phyloP scores from a whole-genome alignment of 306 rosid genomes.

The Parietaria judaica region DNA sequence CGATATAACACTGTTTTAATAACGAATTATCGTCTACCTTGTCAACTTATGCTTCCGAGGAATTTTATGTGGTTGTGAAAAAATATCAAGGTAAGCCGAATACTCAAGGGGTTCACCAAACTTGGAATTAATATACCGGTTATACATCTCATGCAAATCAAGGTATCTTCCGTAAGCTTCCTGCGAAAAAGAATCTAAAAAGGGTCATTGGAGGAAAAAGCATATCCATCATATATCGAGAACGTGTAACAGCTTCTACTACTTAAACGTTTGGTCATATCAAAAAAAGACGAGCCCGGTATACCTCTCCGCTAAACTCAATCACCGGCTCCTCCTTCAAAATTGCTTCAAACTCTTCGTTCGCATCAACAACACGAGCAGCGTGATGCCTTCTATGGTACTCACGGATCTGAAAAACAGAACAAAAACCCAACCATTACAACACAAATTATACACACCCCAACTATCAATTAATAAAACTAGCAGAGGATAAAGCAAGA shows the following conservation, averaged over 20 bases:
- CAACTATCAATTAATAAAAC: background rate
- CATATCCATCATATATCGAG: background rate
- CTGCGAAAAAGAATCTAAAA: slow-evolving; percentile 30
- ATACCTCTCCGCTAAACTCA: slow-evolving; percentile 97
- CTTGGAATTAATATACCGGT: slow-evolving; percentile 75
- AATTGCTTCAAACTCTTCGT: slow-evolving; percentile 57
- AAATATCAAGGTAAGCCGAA: slow-evolving; percentile 72
- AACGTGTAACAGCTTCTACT: background rate
- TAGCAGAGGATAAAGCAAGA: background rate
- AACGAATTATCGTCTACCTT: slow-evolving; percentile 31
- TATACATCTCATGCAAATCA: slow-evolving; percentile 75
- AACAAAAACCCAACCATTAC: background rate
- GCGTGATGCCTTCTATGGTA: slow-evolving; percentile 91
- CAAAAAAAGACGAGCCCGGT: background rate
- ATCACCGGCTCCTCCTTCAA: slow-evolving; percentile 85
- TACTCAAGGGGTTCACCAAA: slow-evolving; percentile 94
- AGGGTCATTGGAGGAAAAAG: background rate
- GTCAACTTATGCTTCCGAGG: slow-evolving; percentile 59
- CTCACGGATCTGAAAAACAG: slow-evolving; percentile 65
- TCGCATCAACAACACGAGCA: slow-evolving; percentile 79
- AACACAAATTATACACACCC: background rate
- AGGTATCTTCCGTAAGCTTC: slow-evolving; percentile 86
- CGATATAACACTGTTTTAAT: background rate
- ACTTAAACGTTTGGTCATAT: background rate
- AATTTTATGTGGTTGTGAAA: slow-evolving; percentile 65